Evolutionary conservation across 2,329 filamentous ascomycete species (phyloP).

Genomic region (Xylariaceae sp.): DNA sequence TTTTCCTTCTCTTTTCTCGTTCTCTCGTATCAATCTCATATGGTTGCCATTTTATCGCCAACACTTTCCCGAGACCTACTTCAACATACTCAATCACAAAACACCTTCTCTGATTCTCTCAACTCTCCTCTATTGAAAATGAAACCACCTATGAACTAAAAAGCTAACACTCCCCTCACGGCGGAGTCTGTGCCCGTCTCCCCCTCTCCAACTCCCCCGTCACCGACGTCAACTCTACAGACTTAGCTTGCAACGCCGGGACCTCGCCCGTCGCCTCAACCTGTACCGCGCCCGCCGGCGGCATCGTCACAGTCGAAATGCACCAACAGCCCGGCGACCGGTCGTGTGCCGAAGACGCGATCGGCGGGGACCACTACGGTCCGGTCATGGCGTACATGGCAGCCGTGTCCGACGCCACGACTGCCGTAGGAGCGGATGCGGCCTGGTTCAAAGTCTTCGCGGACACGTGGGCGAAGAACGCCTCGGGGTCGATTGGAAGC

Average conservation of each 20-base stretch:
- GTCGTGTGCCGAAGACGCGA: slow-evolving; percentile 38
- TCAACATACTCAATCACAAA: neutral
- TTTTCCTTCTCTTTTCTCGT: too few relatives aligned
- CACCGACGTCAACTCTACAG: slow-evolving; percentile 37
- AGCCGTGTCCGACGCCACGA: slow-evolving; percentile 36
- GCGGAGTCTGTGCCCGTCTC: slow-evolving; percentile 43
- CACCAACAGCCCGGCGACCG: slow-evolving; percentile 40
- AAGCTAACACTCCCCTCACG: slow-evolving; percentile 29
- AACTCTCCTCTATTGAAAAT: too few relatives aligned
- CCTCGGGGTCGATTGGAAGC: slow-evolving; percentile 34
- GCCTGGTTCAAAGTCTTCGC: slow-evolving; percentile 44
- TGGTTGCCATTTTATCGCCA: too few relatives aligned
- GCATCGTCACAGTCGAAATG: slow-evolving; percentile 54
- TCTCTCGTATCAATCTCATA: too few relatives aligned
- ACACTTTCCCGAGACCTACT: neutral
- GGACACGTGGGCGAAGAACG: slow-evolving; percentile 38
- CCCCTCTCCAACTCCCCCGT: slow-evolving; percentile 50
- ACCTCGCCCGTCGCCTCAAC: slow-evolving; percentile 35
- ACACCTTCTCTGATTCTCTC: too few relatives aligned
- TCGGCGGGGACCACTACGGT: slow-evolving; percentile 42
- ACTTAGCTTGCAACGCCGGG: slow-evolving; percentile 41
- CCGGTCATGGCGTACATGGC: slow-evolving; percentile 40
- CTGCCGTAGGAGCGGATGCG: slow-evolving; percentile 29
- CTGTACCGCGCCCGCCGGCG: slow-evolving; percentile 45
- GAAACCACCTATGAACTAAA: too few relatives aligned